Conservation (phyloP, 306 rosid genomes). For the Arachis hypogaea region DNA sequence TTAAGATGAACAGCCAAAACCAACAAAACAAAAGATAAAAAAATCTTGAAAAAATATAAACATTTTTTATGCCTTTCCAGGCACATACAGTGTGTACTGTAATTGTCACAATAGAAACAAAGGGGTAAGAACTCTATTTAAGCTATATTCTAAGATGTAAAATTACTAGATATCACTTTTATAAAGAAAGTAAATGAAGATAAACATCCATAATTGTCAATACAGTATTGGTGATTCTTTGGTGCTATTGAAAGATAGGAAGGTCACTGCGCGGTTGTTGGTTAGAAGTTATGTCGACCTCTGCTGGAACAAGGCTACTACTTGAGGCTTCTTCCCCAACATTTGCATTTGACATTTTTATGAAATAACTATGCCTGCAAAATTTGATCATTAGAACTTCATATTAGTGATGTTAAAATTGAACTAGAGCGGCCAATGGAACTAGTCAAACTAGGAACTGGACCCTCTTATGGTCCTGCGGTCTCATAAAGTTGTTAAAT, state of each 20-base stretch:
- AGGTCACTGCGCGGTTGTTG: slow-evolving; percentile 59
- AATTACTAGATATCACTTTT: slow-evolving; percentile 7
- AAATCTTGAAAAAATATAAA: neutral
- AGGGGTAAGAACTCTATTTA: neutral
- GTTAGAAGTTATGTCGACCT: slow-evolving; percentile 32
- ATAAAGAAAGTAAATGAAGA: slow-evolving; percentile 6
- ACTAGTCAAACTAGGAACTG: too few relatives aligned
- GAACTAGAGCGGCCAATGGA: too few relatives aligned
- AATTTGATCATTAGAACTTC: slow-evolving; percentile 36
- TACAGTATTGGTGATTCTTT: slow-evolving; percentile 22
- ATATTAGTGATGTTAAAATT: too few relatives aligned
- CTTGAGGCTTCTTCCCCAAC: slow-evolving; percentile 62
- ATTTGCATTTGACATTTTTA: slow-evolving; percentile 64
- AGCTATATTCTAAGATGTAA: slow-evolving; percentile 24
- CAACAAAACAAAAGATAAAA: neutral
- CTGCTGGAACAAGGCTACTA: slow-evolving; percentile 58
- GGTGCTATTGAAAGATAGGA: slow-evolving; percentile 66
- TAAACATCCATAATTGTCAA: slow-evolving; percentile 22
- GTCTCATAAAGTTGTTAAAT: neutral
- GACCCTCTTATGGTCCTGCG: too few relatives aligned
- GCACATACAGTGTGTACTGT: slow-evolving; percentile 1
- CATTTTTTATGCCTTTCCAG: neutral
- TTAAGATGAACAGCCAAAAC: neutral
- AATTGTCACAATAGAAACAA: slow-evolving; percentile 8
- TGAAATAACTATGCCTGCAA: slow-evolving; percentile 95